A percentile compares a stretch with the other conserved stretches of the same genome.
phyloP scores from a whole-genome alignment of 2,329 filamentous ascomycete genomes.

The Raffaelea deltoideospora region DNA sequence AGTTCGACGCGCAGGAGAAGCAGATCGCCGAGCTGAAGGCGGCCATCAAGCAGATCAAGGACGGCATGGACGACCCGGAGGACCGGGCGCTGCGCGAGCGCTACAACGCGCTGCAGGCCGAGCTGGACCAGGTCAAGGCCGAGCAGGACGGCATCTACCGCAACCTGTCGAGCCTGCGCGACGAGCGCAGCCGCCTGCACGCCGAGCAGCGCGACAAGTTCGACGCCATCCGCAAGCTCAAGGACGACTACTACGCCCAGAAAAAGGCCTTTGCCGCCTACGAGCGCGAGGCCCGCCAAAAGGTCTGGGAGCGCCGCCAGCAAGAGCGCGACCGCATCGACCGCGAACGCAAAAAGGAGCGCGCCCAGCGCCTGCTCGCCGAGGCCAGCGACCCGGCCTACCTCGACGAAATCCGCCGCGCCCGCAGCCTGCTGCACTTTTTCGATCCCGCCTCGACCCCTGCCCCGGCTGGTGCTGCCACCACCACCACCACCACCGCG shows the following conservation, averaged over 20 bases:
- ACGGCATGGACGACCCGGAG: conserved; percentile 81
- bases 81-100: conserved; percentile 74
- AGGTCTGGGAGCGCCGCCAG: conserved; percentile 61
- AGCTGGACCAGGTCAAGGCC: conserved; percentile 79
- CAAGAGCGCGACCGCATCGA: conserved; percentile 63
- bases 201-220: conserved; percentile 80
- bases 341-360: conserved; percentile 60
- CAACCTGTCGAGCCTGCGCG: conserved; percentile 67
- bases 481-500: conserved; percentile 54
- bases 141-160: conserved; percentile 88
- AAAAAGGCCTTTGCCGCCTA: conserved; percentile 72
- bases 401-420: conserved; percentile 80
- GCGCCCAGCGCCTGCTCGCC: conserved; percentile 60
- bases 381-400: conserved; percentile 79
- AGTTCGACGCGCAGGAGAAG: conserved; percentile 75
- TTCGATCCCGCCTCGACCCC: conserved; percentile 61
- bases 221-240: conserved; percentile 65
- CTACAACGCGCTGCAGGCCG: conserved; percentile 71
- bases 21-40: conserved; percentile 74
- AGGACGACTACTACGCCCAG: conserved; percentile 73
- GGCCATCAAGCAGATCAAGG: conserved; percentile 79
- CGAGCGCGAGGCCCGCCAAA: conserved; percentile 69
- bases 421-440: conserved; percentile 76
- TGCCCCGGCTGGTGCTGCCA: conserved; percentile 22
- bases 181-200: conserved; percentile 73